Evolutionary conservation across 495 filamentous ascomycete species (phyloP).

Genomic region (Astrocystis sublimbata): DNA sequence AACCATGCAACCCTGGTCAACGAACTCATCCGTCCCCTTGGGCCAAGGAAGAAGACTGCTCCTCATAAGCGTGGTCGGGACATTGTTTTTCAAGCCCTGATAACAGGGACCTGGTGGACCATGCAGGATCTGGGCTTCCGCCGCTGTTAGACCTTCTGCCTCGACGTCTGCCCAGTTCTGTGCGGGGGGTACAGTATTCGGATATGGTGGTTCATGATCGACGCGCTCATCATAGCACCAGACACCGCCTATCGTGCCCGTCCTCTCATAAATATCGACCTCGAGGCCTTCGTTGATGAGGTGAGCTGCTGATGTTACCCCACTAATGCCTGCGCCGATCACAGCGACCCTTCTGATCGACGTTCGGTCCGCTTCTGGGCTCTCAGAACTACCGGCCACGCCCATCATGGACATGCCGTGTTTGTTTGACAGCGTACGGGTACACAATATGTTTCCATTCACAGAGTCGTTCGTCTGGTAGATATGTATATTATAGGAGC

Average conservation of each 20-base stretch:
- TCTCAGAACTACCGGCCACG: neutral
- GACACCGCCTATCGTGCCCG: slow-evolving; percentile 57
- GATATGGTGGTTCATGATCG: slow-evolving; percentile 59
- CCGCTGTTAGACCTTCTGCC: slow-evolving; percentile 26
- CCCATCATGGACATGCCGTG: slow-evolving; percentile 1
- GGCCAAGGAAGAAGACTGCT: slow-evolving; percentile 62
- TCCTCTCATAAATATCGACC: slow-evolving; percentile 66
- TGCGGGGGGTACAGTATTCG: slow-evolving; percentile 45
- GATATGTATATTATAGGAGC: neutral
- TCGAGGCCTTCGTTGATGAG: slow-evolving; percentile 59
- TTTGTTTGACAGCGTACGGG: neutral
- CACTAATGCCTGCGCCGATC: slow-evolving; percentile 71
- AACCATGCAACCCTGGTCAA: slow-evolving; percentile 56
- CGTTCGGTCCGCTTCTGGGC: slow-evolving; percentile 16
- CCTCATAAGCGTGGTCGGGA: slow-evolving; percentile 61
- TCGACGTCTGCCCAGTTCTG: slow-evolving; percentile 36
- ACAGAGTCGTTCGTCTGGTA: neutral
- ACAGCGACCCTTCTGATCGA: slow-evolving; percentile 57
- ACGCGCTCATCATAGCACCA: slow-evolving; percentile 66
- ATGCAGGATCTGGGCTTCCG: slow-evolving; percentile 25
- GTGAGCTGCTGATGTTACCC: slow-evolving; percentile 63
- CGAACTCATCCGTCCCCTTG: slow-evolving; percentile 55
- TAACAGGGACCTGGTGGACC: slow-evolving; percentile 53
- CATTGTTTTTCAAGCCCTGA: slow-evolving; percentile 63
- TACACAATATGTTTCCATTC: neutral